phyloP scores from a whole-genome alignment of 2,329 filamentous ascomycete genomes.

The Leptoxyphium fumago region DNA sequence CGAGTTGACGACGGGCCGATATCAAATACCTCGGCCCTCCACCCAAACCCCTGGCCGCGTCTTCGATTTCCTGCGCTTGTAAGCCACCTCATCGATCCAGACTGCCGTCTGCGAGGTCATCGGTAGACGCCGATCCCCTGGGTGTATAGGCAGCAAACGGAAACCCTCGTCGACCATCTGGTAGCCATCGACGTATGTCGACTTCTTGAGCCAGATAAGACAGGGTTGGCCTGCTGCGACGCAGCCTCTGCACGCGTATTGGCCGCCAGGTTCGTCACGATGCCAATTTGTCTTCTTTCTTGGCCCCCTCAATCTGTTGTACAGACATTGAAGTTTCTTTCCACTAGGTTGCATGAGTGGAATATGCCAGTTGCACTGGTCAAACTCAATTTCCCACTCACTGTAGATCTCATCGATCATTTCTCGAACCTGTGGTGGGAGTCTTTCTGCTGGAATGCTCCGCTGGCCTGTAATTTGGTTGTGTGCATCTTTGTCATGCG shows the following conservation, averaged over 20 bases:
- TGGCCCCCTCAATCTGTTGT: neutral
- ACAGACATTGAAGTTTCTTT: constrained; percentile 4
- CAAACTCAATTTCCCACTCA: neutral
- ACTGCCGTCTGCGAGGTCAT: constrained; percentile 11
- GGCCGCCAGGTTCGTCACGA: constrained; percentile 7
- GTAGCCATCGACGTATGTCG: neutral
- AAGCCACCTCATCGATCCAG: constrained; percentile 9
- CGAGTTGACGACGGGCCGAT: too few relatives aligned
- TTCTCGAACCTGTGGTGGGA: neutral
- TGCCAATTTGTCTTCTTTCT: constrained; percentile 11
- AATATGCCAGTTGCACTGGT: neutral
- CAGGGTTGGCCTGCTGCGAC: constrained; percentile 9
- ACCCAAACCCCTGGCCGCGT: too few relatives aligned
- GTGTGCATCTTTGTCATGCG: too few relatives aligned
- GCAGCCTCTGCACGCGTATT: constrained; percentile 14
- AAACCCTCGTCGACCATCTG: constrained; percentile 8
- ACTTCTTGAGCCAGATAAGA: constrained; percentile 7
- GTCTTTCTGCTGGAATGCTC: too few relatives aligned
- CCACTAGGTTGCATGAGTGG: neutral
- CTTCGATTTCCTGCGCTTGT: too few relatives aligned
- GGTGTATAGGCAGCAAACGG: constrained; percentile 14
- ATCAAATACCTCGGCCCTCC: too few relatives aligned
- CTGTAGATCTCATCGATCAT: neutral
- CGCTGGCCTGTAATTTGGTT: too few relatives aligned
- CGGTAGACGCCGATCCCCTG: constrained; percentile 9